Percentiles rank a stretch among this genome's conserved stretches.
phyloP scores from a whole-genome alignment of 179 eudicot species.

The Monotropa hypopitys region DNA sequence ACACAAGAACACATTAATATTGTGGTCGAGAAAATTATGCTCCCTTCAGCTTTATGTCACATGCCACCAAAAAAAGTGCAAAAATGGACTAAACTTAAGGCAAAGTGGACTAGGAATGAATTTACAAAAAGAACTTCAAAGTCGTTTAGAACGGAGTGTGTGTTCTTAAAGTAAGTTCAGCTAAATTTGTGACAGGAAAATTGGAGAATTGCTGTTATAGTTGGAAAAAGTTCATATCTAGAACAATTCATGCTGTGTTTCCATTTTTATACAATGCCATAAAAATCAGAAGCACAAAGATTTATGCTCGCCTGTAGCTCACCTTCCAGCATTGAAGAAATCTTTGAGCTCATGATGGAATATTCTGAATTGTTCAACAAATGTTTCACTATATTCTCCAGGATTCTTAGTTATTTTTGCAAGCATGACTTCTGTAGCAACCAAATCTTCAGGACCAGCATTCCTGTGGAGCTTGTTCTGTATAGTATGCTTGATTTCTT shows the following conservation, averaged over 20 bases:
- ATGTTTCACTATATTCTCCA: constrained; percentile 73
- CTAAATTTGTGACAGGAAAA: not conserved
- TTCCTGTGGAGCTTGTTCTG: constrained; percentile 96
- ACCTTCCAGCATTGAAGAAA: constrained; percentile 99
- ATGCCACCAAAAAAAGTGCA: not conserved
- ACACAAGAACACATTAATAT: not conserved
- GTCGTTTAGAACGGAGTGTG: too few relatives aligned
- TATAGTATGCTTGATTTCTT: constrained; percentile 98
- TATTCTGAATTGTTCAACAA: constrained; percentile 84
- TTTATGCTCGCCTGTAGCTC: not conserved
- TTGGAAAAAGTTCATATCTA: not conserved
- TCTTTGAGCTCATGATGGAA: constrained; percentile 87
- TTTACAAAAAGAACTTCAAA: too few relatives aligned
- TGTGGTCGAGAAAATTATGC: not conserved
- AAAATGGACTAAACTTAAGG: not conserved
- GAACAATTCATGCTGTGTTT: not conserved
- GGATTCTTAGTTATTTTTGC: constrained; percentile 72
- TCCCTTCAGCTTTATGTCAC: not conserved
- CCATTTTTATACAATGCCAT: not conserved
- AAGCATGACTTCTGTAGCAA: constrained; percentile 94
- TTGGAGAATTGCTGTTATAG: not conserved
- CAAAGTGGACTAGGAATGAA: not conserved
- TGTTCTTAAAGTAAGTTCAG: not conserved
- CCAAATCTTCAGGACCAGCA: constrained; percentile 98
- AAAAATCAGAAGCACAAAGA: not conserved